Evolutionary conservation across 2,329 filamentous ascomycete genomes (phyloP), one percentile per base, ranked within the genome.

Genomic region (Chrysoporthe deuterocubensis): DNA sequence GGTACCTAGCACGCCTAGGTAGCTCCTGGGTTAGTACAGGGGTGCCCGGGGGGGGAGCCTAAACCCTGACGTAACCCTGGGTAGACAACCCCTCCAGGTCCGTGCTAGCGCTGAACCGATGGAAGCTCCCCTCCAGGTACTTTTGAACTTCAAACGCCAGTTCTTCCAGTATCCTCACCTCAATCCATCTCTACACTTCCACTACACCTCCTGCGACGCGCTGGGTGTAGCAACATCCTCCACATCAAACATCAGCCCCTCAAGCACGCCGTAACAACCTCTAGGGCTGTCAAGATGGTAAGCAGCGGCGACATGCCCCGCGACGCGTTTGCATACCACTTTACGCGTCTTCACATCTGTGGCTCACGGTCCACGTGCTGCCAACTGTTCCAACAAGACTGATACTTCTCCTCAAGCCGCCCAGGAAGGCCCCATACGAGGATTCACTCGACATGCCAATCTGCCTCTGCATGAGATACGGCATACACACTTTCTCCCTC

Each of bases 391-490:
- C 34, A 59, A 26, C 21, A 3, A 26, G 18, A 34, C 59, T 65
- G 37, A 68, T 60, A 14, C 6, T 21, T 58, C 43, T 58, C 43
- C 52, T 62, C n/a, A 9, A 67, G 68, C 62, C 68, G 54, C 64
- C 61, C 37, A 66, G 44, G 56, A 54, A 54, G 42, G 43, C 32
- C 40, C 42, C 40, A 40, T 57, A 66, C 60, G 64, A 78, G 81
- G 66, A 64, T 16, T 62, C 66, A 2, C 59, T 59, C 69, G 83
- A 87, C 57, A 79, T 83, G n/a, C 81, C 85, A 72, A 83, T 87
- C 73, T 92, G 90, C 11, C 80, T 94, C 66, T 85, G 89, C 69
- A 89, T 94, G 80, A 93, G 93, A 78, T 85, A 91, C 76, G 89
- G 90, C 75, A 87, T 88, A 67, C 86, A 89, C 73, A 94, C 90